These are phyloP conservation scores for Cercospora zeae-maydis DNA, from an alignment of 2,329 filamentous ascomycete species.

Conservation along the genomic window DNA sequence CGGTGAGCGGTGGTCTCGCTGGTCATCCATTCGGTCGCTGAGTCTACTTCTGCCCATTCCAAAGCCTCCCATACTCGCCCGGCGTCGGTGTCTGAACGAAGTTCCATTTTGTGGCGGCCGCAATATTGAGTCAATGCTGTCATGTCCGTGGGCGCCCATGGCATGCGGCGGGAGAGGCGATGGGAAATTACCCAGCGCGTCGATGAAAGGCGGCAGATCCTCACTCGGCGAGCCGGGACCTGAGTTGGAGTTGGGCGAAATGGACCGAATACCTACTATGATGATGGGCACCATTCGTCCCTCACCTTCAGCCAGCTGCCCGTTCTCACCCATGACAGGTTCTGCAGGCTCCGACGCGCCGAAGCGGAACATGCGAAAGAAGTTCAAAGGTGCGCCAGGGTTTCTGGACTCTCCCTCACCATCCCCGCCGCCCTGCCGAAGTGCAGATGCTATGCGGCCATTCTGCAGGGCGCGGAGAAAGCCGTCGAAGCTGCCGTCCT, in stretches of 20 bases:
- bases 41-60: constrained; percentile 33
- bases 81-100: constrained; percentile 52
- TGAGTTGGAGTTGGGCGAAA: constrained; percentile 51
- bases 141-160: constrained; percentile 39
- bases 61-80: constrained; percentile 54
- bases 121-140: constrained; percentile 49
- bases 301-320: constrained; percentile 40
- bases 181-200: constrained; percentile 50
- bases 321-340: constrained; percentile 23
- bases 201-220: constrained; percentile 50
- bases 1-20: constrained; percentile 50
- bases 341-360: constrained; percentile 42
- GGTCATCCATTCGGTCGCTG: constrained; percentile 44
- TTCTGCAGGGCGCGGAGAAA: constrained; percentile 62
- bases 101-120: constrained; percentile 54
- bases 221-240: constrained; percentile 41
- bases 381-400: constrained; percentile 57
- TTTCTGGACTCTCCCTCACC: constrained; percentile 42
- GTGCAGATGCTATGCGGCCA: constrained; percentile 55
- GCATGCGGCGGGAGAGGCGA: constrained; percentile 36
- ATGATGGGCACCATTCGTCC: constrained; percentile 65
- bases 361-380: constrained; percentile 67
- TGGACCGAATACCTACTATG: constrained; percentile 65
- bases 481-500: constrained; percentile 61
- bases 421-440: constrained; percentile 45